These are phyloP conservation scores for Salix suchowensis DNA, from an alignment of 345 rosid species.

Conservation along the genomic window DNA sequence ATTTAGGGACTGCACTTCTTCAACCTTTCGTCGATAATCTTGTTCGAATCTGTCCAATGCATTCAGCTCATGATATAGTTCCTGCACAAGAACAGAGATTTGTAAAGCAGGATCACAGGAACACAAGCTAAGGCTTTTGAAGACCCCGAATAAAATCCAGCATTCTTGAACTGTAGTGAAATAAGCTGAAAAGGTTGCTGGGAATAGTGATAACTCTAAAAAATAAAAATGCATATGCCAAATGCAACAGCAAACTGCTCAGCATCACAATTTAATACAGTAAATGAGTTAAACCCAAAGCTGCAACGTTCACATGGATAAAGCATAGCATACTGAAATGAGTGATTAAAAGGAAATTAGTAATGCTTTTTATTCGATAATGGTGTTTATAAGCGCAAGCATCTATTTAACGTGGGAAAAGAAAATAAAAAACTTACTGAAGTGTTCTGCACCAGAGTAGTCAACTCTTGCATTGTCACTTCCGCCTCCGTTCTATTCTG, in stretches of 20 bases:
- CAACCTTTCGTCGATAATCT: slow-evolving; percentile 47
- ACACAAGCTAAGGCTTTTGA: background rate
- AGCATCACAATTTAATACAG: background rate
- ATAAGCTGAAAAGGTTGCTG: background rate
- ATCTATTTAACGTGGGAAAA: background rate
- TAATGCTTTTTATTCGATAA: no score
- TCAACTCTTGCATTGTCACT: slow-evolving; percentile 56
- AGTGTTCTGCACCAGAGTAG: slow-evolving; percentile 65
- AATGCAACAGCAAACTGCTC: background rate
- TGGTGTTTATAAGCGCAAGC: background rate
- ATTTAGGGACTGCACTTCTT: slow-evolving; percentile 50
- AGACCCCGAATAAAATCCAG: background rate
- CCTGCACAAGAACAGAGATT: slow-evolving; percentile 36
- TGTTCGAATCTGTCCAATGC: slow-evolving; percentile 65
- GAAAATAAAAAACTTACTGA: slow-evolving; percentile 48
- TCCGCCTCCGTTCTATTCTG: slow-evolving; percentile 58
- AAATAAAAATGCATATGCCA: background rate
- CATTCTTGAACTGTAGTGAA: background rate
- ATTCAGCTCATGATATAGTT: slow-evolving; percentile 64
- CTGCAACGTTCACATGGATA: background rate
- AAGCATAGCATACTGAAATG: background rate
- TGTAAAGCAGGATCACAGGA: background rate
- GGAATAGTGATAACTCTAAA: background rate
- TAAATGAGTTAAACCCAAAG: background rate
- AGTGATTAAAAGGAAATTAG: background rate